Conservation (phyloP, 108 stramenopile species). For the Chaetoceros tenuissimus region DNA sequence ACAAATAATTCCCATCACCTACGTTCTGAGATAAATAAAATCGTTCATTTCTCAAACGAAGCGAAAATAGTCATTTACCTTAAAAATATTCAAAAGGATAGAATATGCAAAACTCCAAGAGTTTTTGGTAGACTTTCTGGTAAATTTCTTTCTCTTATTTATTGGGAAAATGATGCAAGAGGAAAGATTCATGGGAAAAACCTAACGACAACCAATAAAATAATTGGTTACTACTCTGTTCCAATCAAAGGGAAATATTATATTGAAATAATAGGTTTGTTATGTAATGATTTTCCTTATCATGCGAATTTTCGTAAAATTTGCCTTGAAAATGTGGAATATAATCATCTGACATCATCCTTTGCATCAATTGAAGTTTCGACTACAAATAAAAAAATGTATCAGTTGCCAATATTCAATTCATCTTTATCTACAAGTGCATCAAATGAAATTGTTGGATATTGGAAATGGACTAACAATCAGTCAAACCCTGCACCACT, state of each 20-base stretch:
- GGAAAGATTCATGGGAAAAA: background rate
- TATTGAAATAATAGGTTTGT: slow-evolving; percentile 15
- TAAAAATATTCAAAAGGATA: background rate
- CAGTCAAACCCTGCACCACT: background rate
- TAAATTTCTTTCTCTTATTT: background rate
- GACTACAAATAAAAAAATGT: background rate
- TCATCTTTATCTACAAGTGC: no score
- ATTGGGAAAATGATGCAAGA: background rate
- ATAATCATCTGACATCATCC: slow-evolving; percentile 1
- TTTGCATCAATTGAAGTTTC: background rate
- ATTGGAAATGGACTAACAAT: background rate
- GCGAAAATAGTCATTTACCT: background rate
- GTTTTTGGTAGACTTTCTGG: background rate
- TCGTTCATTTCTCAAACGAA: background rate
- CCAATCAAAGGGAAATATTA: slow-evolving; percentile 5
- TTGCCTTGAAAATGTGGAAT: slow-evolving; percentile 10
- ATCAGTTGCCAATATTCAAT: background rate
- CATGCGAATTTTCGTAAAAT: slow-evolving; percentile 3
- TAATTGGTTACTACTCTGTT: slow-evolving; percentile 5
- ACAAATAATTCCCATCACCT: no score
- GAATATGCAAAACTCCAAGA: background rate
- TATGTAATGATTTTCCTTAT: slow-evolving; percentile 11
- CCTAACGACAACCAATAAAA: background rate
- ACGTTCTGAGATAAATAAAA: background rate
- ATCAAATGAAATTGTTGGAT: no score